Conservation (phyloP, 331 rosid genomes). For the Acacia concinna region DNA sequence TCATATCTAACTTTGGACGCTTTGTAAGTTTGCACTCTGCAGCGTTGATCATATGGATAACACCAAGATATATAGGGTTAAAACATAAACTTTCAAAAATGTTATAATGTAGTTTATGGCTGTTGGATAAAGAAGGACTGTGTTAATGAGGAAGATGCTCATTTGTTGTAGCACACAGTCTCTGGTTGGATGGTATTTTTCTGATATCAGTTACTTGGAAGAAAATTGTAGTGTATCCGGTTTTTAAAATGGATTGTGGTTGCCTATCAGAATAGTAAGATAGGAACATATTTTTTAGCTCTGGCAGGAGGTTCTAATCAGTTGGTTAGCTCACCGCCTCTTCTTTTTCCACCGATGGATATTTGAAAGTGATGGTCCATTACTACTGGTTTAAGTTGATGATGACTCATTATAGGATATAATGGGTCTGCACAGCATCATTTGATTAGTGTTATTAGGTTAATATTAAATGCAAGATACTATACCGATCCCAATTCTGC, state of each 20-base stretch:
- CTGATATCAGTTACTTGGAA: not conserved
- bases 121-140: not conserved
- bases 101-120: not conserved
- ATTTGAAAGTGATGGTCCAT: not conserved
- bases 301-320: not conserved
- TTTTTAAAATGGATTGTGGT: constrained; percentile 1
- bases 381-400: not conserved
- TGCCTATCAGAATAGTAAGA: not conserved
- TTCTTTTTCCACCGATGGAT: not conserved
- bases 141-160: not conserved
- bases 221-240: not conserved
- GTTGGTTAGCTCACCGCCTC: not conserved
- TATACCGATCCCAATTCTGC: not conserved
- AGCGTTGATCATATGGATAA: not conserved
- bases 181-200: not conserved
- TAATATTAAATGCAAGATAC: not conserved
- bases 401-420: constrained; percentile 1
- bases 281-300: not conserved
- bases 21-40: not conserved
- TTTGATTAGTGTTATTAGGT: constrained; percentile 10
- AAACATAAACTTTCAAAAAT: constrained; percentile 1
- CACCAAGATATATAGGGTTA: not conserved
- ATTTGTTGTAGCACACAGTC: not conserved
- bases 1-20: not conserved
- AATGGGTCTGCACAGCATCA: not conserved